Evolutionary conservation across 345 rosid genomes (phyloP), one percentile per base, ranked within the genome.

Genomic region (Aurinia saxatilis): DNA sequence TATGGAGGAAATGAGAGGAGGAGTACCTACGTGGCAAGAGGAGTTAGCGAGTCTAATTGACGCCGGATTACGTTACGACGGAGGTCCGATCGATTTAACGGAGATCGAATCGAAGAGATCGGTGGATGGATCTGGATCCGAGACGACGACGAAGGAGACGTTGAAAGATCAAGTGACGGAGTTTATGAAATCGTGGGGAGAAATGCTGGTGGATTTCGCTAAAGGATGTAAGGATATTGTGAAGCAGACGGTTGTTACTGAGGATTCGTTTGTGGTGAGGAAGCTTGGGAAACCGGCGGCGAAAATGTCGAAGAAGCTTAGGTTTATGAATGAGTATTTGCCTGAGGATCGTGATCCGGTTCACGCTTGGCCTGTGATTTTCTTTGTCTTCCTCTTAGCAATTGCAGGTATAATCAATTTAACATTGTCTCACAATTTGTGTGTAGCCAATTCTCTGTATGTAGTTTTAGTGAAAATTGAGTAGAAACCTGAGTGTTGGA

Each of bases 281-380:
- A 91, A 86, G 75, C 77, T 91, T 2, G 57, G 86, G 15, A 81
- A 81, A 71, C 92, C 96, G 2, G 72, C 79, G 42, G 84, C 84
- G n/a, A 78, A 79, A 71, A 77, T 81, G 9, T 80, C 81, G 15
- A 77, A 76, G 52, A 80, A 81, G 55, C 78, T 91, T 58, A 80
- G 77, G 50, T 88, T 86, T 40, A 75, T 91, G 79, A 91, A 91
- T 12, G 95, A 91, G 63, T 86, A 71, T 45, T 82, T 91, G 75
- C 96, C 98, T 0, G 98, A 91, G 83, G 98, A 91, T 84, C 93
- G 95, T 66, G 87, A 91, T 73, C 98, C 96, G 1, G 70, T 66
- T 56, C 89, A 81, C 54, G 93, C 89, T 12, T 91, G 98, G 98
- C 86, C 91, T 29, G 85, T 91, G 19, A 70, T 91, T 27, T 67